Evolutionary conservation across 306 rosid species (phyloP), one percentile per base, ranked within the genome.

Genomic region (Begonia peltatifolia): DNA sequence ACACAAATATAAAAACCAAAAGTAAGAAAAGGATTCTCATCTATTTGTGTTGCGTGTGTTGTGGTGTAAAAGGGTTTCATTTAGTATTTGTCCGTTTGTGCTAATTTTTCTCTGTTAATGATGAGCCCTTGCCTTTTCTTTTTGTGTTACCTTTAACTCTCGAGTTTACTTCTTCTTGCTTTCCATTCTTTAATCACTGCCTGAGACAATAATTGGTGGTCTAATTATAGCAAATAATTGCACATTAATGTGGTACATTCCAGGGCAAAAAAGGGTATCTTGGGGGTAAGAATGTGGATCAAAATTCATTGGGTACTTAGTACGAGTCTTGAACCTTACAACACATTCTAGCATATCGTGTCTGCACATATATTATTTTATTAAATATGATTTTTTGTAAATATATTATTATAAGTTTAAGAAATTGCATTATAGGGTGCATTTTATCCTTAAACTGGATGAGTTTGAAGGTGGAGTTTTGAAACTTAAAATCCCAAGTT

Each of bases 61-160:
- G 78, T 77, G 79, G 88, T 81, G 79, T 67, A 72, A 81, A 61
- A 47, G 46, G 57, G 9, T 72, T 75, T 79, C 56, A 81, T 73
- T 75, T 36, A 67, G 38, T 30, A 73, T 78, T 25, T 79, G 86
- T 79, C 79, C 75, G 67, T 82, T 82, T 84, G 71, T 59, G 64
- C 64, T 71, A 68, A 71, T 65, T 67, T 86, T 77, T 74, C 87
- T 74, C 70, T 62, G 66, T 88, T 78, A 82, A 84, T 84, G 69
- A 84, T 84, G 78, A 58, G 61, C 56, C 68, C 65, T 53, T 53
- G 16, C 54, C 61, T 66, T 47, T 54, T 8, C 30, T 64, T 20
- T 59, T 54, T 59, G 38, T 30, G 38, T 30, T 30, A 30, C 38
- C 38, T 60, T 53, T 50, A 55, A 69, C 65, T 50, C 68, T 67